phyloP scores from a whole-genome alignment of 768 basidiomycete species.

The Lactifluus rugatus region DNA sequence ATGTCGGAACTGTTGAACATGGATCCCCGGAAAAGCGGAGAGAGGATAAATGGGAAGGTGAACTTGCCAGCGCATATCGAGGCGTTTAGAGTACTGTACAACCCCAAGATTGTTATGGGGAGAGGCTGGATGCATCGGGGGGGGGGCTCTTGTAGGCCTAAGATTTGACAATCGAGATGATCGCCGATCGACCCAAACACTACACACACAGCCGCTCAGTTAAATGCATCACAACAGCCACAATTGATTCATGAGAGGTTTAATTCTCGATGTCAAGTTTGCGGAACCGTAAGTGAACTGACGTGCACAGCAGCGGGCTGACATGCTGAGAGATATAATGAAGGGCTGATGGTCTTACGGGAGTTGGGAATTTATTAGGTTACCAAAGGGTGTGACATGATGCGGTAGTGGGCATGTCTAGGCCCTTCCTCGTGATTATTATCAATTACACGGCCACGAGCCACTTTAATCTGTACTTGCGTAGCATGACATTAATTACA shows the following conservation, averaged over 20 bases:
- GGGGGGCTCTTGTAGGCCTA: background rate
- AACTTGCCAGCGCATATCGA: background rate
- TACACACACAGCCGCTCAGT: background rate
- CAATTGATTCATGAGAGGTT: background rate
- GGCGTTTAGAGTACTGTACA: background rate
- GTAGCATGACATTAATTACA: background rate
- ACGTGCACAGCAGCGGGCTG: background rate
- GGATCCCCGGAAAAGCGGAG: background rate
- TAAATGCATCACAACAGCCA: background rate
- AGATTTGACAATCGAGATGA: background rate
- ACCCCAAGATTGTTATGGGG: background rate
- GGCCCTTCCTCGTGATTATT: background rate
- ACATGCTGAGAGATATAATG: background rate
- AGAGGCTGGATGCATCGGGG: background rate
- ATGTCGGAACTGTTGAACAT: background rate
- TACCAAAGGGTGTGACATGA: background rate
- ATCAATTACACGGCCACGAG: background rate
- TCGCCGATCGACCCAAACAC: background rate
- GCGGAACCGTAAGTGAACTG: background rate
- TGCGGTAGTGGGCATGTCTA: background rate
- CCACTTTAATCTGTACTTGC: background rate
- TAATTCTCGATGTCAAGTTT: background rate
- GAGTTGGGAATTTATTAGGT: background rate
- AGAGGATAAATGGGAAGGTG: background rate
- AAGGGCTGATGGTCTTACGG: background rate